A percentile compares a stretch with the other conserved stretches of the same genome.
phyloP scores from a whole-genome alignment of 352 stramenopile species.

The Paralagenidium karlingii region DNA sequence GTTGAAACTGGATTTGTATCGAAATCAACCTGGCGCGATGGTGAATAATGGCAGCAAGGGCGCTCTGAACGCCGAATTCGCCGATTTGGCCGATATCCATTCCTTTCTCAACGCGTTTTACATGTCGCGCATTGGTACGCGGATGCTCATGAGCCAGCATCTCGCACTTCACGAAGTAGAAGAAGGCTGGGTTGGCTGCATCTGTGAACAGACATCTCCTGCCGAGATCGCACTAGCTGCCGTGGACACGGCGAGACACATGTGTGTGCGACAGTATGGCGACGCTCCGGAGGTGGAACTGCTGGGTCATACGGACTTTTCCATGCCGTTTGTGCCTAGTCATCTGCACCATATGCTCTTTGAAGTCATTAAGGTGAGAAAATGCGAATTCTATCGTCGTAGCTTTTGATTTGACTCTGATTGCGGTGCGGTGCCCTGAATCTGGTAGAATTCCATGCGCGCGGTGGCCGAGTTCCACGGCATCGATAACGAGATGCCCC shows the following conservation, averaged over 20 bases:
- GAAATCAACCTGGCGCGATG: conserved; percentile 39
- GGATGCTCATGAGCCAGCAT: conserved; percentile 99
- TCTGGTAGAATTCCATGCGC: conserved; percentile 95
- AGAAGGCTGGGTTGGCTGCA: conserved; percentile 84
- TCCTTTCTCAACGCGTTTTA: conserved; percentile 99
- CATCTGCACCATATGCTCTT: conserved; percentile 98
- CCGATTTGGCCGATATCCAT: conserved; percentile 91
- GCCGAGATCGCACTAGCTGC: conserved; percentile 94
- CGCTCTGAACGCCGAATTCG: conserved; percentile 54
- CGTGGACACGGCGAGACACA: conserved; percentile 97
- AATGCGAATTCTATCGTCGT: not conserved
- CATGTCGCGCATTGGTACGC: conserved; percentile 98
- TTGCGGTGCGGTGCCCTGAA: no score
- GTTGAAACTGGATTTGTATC: conserved; percentile 86
- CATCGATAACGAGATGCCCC: conserved; percentile 95
- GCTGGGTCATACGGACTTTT: conserved; percentile 95
- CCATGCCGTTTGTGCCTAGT: conserved; percentile 94
- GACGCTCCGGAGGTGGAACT: conserved; percentile 98
- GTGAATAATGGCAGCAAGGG: conserved; percentile 6
- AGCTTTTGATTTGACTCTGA: not conserved
- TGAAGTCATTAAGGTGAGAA: conserved; percentile 93
- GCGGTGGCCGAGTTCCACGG: conserved; percentile 97
- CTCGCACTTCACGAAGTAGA: conserved; percentile 91
- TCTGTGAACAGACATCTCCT: conserved; percentile 94
- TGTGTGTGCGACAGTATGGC: conserved; percentile 98